Evolutionary conservation across 148 eudicot species (phyloP).

Genomic region (Silene conica): DNA sequence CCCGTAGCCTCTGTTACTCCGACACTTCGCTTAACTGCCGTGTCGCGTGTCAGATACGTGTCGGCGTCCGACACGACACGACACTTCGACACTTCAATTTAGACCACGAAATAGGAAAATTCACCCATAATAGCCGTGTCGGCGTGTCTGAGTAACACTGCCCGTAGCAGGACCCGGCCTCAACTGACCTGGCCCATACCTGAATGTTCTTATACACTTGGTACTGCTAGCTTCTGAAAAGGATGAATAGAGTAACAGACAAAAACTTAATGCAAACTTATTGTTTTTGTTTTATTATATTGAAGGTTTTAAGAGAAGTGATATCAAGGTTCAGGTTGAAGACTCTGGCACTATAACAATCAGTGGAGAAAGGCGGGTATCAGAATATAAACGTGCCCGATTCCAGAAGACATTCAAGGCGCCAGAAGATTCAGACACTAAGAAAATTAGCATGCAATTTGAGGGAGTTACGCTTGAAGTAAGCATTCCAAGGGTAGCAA

Average conservation of each 20-base stretch:
- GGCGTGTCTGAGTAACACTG: too few species aligned
- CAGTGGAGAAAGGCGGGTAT: slow-evolving; percentile 40
- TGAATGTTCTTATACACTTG: too few species aligned
- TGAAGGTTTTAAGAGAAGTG: slow-evolving; percentile 49
- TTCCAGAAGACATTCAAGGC: slow-evolving; percentile 39
- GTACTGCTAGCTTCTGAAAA: neutral
- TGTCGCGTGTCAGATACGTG: too few species aligned
- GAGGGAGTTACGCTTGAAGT: slow-evolving; percentile 45
- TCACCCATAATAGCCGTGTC: too few species aligned
- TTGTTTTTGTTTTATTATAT: neutral
- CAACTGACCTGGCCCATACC: neutral
- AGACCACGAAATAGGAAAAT: too few species aligned
- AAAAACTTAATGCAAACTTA: neutral
- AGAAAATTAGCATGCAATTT: slow-evolving; percentile 33
- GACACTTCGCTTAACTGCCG: too few species aligned
- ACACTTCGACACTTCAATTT: too few species aligned
- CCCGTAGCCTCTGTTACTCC: too few species aligned
- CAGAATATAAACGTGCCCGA: slow-evolving; percentile 27
- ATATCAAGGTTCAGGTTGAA: slow-evolving; percentile 39
- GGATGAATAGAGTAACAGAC: neutral
- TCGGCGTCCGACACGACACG: too few species aligned
- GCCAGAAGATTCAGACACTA: slow-evolving; percentile 41
- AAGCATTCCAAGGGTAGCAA: slow-evolving; percentile 35
- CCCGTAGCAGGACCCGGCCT: neutral
- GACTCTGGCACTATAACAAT: slow-evolving; percentile 29